Conservation (phyloP, 108 stramenopile genomes). For the Schizochytrium sp. region DNA sequence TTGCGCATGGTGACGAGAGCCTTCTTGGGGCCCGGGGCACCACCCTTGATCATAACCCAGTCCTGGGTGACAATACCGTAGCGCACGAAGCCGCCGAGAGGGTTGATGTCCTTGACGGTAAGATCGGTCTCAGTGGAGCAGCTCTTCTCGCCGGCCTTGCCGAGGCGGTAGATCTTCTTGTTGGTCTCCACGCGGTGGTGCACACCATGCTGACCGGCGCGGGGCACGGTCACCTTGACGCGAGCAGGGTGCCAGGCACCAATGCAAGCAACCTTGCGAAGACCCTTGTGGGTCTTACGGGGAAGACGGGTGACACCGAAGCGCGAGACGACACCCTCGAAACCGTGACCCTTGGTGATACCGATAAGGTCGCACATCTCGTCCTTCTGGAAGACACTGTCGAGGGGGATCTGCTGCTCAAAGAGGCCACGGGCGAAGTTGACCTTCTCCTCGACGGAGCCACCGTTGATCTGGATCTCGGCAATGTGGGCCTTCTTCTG, state of each 20-base stretch:
- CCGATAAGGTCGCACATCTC: conserved; percentile 91
- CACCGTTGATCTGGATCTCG: conserved; percentile 99
- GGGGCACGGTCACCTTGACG: conserved; percentile 87
- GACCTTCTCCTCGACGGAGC: conserved; percentile 88
- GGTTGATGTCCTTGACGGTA: conserved; percentile 96
- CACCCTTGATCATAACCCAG: conserved; percentile 99
- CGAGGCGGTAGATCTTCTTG: conserved; percentile 99
- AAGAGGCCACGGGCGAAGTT: conserved; percentile 86
- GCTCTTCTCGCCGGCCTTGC: conserved; percentile 55
- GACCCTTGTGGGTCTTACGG: conserved; percentile 99
- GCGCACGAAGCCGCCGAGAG: conserved; percentile 97
- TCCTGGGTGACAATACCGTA: conserved; percentile 92
- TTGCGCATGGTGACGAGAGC: conserved; percentile 91
- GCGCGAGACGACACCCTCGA: conserved; percentile 94
- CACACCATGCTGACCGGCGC: conserved; percentile 99
- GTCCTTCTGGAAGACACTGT: conserved; percentile 88
- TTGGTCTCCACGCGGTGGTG: conserved; percentile 99
- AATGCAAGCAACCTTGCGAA: conserved; percentile 99
- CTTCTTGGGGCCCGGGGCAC: conserved; percentile 94
- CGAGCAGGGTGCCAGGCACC: conserved; percentile 99
- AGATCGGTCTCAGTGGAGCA: conserved; percentile 93
- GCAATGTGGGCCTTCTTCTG: conserved; percentile 98
- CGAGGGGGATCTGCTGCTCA: conserved; percentile 89
- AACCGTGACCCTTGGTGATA: conserved; percentile 96
- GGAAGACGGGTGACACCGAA: conserved; percentile 99